Evolutionary conservation across 768 basidiomycete genomes (phyloP), one percentile per base, ranked within the genome.

Genomic region (Amanita rubescens): DNA sequence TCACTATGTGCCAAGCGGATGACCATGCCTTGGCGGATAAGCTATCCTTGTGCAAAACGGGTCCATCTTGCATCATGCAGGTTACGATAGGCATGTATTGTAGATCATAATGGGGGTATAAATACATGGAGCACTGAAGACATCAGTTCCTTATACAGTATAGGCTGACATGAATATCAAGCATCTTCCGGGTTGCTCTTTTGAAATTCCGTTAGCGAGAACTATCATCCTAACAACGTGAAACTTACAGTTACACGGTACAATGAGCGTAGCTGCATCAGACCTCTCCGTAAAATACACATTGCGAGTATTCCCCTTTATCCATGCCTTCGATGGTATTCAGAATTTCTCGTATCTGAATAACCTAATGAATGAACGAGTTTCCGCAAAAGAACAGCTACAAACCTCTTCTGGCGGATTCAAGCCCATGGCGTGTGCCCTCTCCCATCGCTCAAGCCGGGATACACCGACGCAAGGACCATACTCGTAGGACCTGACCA

Each of bases 401-500:
- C 80, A 54, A 59, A 87, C 92, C 75, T 92, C 89, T 14, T 63
- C 57, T 3, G 92, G 93, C 12, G 94, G 94, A 44, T 84, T 75
- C 17, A 96, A 71, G 2, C 91, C 91, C 42, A 94, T 73, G 9
- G 76, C 75, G 24, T 83, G 66, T 0, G 94, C 94, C 46, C 94
- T 76, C 62, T 94, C 80, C 91, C 93, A 97, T 35, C 94, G 75
- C 57, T 94, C 82, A 12, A 95, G 69, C 25, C 94, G 81, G n/a
- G 82, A 79, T 51, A 90, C 76, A 0, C 90, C 87, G 19, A 85
- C 70, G 58, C 85, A 90, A 2, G 90, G 90, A 0, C 90, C 91
- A 62, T 83, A 94, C 58, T 89, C 81, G 53, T 85, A 86, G 1
- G 83, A 79, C 64, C 87, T 90, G 45, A 8, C 22, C 12, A 19